Evolutionary conservation across 2,329 filamentous ascomycete species (phyloP), one percentile per base, ranked within the genome.

Genomic region (Westerdykella sp.): DNA sequence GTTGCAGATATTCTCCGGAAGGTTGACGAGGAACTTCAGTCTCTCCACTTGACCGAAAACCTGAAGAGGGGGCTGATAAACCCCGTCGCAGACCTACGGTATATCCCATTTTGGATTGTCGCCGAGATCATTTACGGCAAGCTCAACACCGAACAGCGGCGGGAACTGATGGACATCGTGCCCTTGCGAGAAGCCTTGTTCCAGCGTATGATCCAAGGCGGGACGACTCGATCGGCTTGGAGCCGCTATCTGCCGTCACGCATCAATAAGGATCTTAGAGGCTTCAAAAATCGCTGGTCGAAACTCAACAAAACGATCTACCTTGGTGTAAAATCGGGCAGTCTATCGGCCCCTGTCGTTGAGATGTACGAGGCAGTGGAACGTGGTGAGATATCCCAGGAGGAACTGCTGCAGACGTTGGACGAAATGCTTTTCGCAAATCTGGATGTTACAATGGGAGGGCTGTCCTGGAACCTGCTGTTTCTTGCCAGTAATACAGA

Each of bases 401-500:
- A 53, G 39, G 44, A 69, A 34, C 40, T 69, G 1, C 53, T 68
- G 1, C 72, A 73, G 23, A 74, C 73, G 0, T 50, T 74, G 5
- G 71, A 75, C 45, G 73, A 75, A 50, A 63, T 64, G 35, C 61
- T 75, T 0, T 75, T 67, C 45, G 72, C 69, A 2, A 74, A 75
- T 44, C 59, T 75, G 1, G 73, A 75, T 44, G 71, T 75, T 7
- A 72, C 71, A 0, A 65, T 64, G 2, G 67, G 69, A 4, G 69
- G 53, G 1, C 38, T 74, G 0, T 66, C 68, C 0, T 76, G 73
- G 71, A 65, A 59, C n/a, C 47, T 71, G 0, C 54, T 72, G 1
- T 68, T 72, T 37, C 53, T 76, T 0, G 70, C 71, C 1, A 56
- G 60, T 2, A 34, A 72, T 42, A 58, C 50, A 0, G 51, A 56